Conservation (phyloP, 2,329 filamentous ascomycete genomes). For the Magnaporthales sp. region DNA sequence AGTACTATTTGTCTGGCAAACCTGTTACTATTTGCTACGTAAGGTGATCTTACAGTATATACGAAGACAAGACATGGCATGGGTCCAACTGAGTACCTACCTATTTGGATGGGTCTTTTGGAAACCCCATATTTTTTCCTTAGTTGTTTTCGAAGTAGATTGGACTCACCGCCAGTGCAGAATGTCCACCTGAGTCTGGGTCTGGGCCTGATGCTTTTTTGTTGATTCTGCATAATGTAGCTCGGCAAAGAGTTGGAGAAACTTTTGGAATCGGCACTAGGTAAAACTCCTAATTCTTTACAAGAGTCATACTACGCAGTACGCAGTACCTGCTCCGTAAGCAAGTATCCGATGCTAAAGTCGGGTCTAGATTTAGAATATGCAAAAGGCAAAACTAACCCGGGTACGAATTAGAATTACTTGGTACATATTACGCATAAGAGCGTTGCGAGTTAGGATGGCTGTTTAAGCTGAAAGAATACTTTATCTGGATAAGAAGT, state of each 20-base stretch:
- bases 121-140: background rate
- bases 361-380: background rate
- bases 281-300: background rate
- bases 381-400: background rate
- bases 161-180: background rate
- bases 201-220: background rate
- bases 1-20: background rate
- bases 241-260: background rate
- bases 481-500: background rate
- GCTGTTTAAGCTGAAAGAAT: background rate
- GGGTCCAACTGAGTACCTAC: background rate
- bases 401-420: background rate
- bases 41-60: too few species aligned
- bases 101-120: background rate
- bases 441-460: background rate
- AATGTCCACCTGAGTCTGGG: background rate
- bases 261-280: background rate
- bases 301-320: background rate
- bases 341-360: background rate
- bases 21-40: too few species aligned
- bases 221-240: background rate
- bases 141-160: background rate
- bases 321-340: too few species aligned
- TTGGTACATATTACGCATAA: background rate
- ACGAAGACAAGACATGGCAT: background rate